Evolutionary conservation across 305 asterid genomes (phyloP).

Genomic region (Vinca major): DNA sequence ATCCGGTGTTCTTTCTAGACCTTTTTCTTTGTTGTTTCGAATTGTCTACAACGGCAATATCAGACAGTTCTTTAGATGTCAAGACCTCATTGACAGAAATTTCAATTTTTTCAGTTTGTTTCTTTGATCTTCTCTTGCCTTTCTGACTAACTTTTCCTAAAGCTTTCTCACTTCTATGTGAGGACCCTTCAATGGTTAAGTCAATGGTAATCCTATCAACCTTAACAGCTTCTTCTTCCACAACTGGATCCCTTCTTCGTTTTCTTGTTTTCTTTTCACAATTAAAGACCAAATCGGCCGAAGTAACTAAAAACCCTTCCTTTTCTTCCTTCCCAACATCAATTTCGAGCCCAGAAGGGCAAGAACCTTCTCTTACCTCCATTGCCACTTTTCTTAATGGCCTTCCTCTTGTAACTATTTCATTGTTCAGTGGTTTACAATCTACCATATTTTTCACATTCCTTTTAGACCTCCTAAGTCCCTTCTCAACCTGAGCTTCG

Average conservation of each 20-base stretch:
- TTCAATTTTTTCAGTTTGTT: slow-evolving; percentile 2
- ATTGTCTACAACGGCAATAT: neutral
- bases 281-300: neutral
- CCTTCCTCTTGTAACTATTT: slow-evolving; percentile 9
- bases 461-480: slow-evolving; percentile 37
- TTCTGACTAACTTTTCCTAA: slow-evolving; percentile 3
- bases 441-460: slow-evolving; percentile 20
- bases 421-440: slow-evolving; percentile 9
- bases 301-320: neutral
- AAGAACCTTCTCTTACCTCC: slow-evolving; percentile 2
- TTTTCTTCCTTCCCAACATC: neutral
- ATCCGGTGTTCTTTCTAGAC: neutral
- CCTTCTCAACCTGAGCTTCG: slow-evolving; percentile 1
- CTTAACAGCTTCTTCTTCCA: slow-evolving; percentile 2
- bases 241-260: neutral
- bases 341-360: neutral
- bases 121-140: slow-evolving; percentile 2
- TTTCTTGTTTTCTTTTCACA: neutral
- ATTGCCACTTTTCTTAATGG: neutral
- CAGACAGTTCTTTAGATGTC: neutral
- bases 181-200: neutral
- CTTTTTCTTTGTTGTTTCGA: neutral
- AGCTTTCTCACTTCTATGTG: neutral
- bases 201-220: neutral
- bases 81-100: neutral